Base-by-base conservation (phyloP, 2,329 filamentous ascomycete genomes). In the Madurella mycetomatis region DNA sequence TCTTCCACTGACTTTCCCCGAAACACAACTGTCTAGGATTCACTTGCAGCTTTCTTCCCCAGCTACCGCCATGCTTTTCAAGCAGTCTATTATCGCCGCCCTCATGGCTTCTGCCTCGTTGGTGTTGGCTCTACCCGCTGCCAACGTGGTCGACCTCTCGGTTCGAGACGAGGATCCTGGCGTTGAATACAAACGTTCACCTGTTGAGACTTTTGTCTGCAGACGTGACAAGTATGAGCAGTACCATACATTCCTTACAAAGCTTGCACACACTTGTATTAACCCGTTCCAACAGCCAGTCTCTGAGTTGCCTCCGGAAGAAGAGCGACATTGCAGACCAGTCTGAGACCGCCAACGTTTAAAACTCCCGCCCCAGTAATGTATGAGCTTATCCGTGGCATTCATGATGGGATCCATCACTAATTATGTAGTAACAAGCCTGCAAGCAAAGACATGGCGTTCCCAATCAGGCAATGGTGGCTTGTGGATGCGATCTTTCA, bases 301-400 rank as follows among this genome's bases (percentile, higher is more conserved):
- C 49, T 17, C 49, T 51, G 41, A 51, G 49, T 41, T 51, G 49
- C 49, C 49, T 51, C 49, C 49, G 49, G 41, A 51, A 46, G 49
- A 51, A 51, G 49, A 45, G 42, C 15, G 46, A 16, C 18, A 18
- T 15, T 32, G 43, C 30, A 11, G 49, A 51, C 31, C 32, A 51
- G 49, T 51, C 49, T 11, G 16, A 31, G 41, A 45, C 49, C 7
- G 49, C 49, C 32, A 51, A 41, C 41, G 12, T 42, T 18, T 49
- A 31, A 30, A 25, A 7, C 7, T 7, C 25, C 25, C 7, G 25
- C 25, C 25, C 25, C 25, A 7, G 7, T 25, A 25, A 7, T 7
- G 25, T 25, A 25, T 25, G 25, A 25, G 25, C 25, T 25, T 7
- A 7, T 25, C 25, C 25, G 25, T 25, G 25, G 25, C 25, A 25